A percentile compares a stretch with the other conserved stretches of the same genome.
Conservation (phyloP, 148 eudicot genomes). For the Drosera capensis region DNA sequence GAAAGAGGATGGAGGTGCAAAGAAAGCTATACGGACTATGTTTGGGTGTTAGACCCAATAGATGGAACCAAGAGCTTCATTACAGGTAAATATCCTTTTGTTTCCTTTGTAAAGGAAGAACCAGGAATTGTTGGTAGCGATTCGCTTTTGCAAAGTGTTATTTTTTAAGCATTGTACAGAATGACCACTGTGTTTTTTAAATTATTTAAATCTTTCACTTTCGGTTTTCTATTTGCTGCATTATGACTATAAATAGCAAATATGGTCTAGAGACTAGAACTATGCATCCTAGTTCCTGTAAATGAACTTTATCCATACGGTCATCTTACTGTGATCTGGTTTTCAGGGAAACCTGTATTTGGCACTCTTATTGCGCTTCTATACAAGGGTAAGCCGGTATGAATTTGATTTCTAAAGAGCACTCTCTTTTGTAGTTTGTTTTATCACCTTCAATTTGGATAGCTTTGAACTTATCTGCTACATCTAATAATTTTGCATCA, state of each 20-base stretch:
- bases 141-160: too few species aligned
- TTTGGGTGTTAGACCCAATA: slow-evolving; percentile 97
- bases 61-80: slow-evolving; percentile 98
- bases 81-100: slow-evolving; percentile 40
- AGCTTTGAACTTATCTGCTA: too few species aligned
- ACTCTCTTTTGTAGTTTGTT: too few species aligned
- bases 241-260: too few species aligned
- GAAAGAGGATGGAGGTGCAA: slow-evolving; percentile 92
- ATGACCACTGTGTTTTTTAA: not conserved
- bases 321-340: not conserved
- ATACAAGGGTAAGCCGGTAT: slow-evolving; percentile 91
- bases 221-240: too few species aligned
- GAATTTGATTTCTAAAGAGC: too few species aligned
- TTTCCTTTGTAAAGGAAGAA: not conserved
- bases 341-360: slow-evolving; percentile 93
- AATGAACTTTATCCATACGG: too few species aligned
- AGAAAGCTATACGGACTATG: slow-evolving; percentile 65
- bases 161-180: not conserved
- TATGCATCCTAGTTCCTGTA: too few species aligned
- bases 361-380: slow-evolving; percentile 89
- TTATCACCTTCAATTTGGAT: too few species aligned
- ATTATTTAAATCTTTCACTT: not conserved
- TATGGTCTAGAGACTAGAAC: too few species aligned
- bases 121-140: not conserved
- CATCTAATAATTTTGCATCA: too few species aligned